Percentiles rank a stretch among this genome's conserved stretches.
phyloP scores from a whole-genome alignment of 2,329 filamentous ascomycete species.

The Dothideomycetes sp. region DNA sequence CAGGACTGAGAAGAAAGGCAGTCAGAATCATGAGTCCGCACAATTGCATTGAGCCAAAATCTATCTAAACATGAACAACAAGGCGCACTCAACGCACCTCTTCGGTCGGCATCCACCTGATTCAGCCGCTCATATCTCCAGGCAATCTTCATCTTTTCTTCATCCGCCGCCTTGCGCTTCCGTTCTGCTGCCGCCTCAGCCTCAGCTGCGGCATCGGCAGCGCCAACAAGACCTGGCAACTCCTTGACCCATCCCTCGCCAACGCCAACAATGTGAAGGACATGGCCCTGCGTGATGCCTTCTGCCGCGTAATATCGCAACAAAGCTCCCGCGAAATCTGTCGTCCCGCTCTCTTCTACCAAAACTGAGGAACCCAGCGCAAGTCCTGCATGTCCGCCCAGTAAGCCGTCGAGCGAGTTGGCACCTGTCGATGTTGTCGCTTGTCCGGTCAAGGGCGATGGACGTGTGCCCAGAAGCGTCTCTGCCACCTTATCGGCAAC shows the following conservation, averaged over 20 bases:
- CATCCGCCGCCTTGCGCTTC: conserved; percentile 27
- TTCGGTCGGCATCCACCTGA: conserved; percentile 46
- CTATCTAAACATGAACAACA: conserved; percentile 3
- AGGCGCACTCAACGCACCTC: conserved; percentile 42
- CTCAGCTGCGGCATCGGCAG: conserved; percentile 25
- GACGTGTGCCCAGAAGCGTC: conserved; percentile 49
- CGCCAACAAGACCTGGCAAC: conserved; percentile 60
- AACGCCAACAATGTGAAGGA: conserved; percentile 73
- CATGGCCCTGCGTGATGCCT: conserved; percentile 82
- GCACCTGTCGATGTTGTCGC: conserved; percentile 87
- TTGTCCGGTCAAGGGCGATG: conserved; percentile 80
- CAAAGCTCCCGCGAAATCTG: conserved; percentile 79
- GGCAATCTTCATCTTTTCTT: conserved; percentile 93
- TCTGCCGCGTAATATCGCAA: conserved; percentile 87
- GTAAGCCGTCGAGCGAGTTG: conserved; percentile 67
- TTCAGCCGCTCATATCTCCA: conserved; percentile 90
- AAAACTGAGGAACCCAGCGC: conserved; percentile 71
- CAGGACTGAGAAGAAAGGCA: conserved; percentile 6
- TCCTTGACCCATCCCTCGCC: conserved; percentile 72
- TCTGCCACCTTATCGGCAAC: conserved; percentile 9
- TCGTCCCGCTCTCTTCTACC: conserved; percentile 81
- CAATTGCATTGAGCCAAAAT: conserved; percentile 2
- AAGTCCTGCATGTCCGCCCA: conserved; percentile 79
- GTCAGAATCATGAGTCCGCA: conserved; percentile 4
- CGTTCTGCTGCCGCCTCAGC: conserved; percentile 28